These are phyloP conservation scores for Dendrocalamus latiflorus DNA, from an alignment of 202 grass and related monocot species.

Conservation along the genomic window DNA sequence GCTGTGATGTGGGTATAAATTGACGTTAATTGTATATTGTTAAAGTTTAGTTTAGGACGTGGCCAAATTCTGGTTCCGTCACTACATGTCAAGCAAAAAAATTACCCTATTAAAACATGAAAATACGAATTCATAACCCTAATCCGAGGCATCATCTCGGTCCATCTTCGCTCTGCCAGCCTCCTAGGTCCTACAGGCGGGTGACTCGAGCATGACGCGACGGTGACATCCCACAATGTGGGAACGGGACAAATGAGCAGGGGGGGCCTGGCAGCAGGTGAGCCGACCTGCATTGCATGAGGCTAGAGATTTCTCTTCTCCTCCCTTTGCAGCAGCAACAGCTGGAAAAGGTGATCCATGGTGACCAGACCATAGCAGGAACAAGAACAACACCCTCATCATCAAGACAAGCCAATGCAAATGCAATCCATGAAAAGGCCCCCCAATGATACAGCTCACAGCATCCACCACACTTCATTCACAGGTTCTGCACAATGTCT, in stretches of 20 bases:
- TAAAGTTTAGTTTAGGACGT: too few species aligned
- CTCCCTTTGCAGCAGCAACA: not conserved
- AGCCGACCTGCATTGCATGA: not conserved
- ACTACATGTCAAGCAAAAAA: too few species aligned
- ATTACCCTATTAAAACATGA: too few species aligned
- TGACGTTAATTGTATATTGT: too few species aligned
- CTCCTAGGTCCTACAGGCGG: not conserved
- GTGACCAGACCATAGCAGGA: not conserved
- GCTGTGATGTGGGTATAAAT: too few species aligned
- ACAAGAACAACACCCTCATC: not conserved
- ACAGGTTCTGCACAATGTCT: too few species aligned
- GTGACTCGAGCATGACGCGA: not conserved
- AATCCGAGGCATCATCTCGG: not conserved
- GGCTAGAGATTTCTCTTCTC: not conserved
- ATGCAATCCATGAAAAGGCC: not conserved
- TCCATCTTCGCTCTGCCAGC: not conserved
- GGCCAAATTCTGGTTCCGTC: too few species aligned
- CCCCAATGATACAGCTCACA: not conserved
- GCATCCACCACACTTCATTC: not conserved
- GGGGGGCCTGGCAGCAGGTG: not conserved
- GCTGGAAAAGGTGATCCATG: slow-evolving; percentile 12
- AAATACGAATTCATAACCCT: too few species aligned
- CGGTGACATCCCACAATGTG: not conserved
- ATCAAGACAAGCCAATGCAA: not conserved
- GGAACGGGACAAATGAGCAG: not conserved